Evolutionary conservation across 202 grass and related monocot genomes (phyloP).

Genomic region (Dendrocalamus latiflorus): DNA sequence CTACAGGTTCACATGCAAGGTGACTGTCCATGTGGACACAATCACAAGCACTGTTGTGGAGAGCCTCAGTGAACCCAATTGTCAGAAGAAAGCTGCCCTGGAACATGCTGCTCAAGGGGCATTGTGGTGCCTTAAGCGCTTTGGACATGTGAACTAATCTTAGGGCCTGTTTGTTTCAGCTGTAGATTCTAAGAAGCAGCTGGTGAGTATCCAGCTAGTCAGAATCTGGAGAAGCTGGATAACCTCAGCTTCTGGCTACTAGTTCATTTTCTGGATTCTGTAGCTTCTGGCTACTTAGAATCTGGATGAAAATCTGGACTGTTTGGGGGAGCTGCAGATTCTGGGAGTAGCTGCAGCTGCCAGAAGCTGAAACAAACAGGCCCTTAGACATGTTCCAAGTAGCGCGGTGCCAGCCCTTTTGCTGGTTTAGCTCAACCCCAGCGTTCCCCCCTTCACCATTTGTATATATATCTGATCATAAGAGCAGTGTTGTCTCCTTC

Average conservation of each 20-base stretch:
- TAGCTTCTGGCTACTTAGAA: too few species aligned
- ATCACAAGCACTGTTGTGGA: conserved; percentile 38
- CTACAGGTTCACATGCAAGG: conserved; percentile 70
- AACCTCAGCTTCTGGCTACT: too few species aligned
- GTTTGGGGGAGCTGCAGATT: too few species aligned
- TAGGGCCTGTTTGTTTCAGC: too few species aligned
- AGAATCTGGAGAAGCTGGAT: too few species aligned
- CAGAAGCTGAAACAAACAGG: too few species aligned
- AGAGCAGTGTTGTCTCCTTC: too few species aligned
- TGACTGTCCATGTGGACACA: conserved; percentile 38
- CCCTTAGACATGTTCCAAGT: not conserved
- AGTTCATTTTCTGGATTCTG: too few species aligned
- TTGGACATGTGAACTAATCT: conserved; percentile 18
- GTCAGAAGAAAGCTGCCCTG: conserved; percentile 45
- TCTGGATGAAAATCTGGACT: too few species aligned
- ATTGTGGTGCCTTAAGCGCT: conserved; percentile 58
- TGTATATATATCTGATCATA: not conserved
- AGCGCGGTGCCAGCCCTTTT: not conserved
- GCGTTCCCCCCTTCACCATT: not conserved
- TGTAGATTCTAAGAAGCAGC: too few species aligned
- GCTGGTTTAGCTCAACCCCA: not conserved
- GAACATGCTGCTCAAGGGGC: conserved; percentile 60
- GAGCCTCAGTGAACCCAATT: conserved; percentile 42
- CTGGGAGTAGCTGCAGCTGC: too few species aligned
- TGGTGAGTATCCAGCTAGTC: too few species aligned